phyloP scores from a whole-genome alignment of 441 rosid genomes.

The Daphne laureola region DNA sequence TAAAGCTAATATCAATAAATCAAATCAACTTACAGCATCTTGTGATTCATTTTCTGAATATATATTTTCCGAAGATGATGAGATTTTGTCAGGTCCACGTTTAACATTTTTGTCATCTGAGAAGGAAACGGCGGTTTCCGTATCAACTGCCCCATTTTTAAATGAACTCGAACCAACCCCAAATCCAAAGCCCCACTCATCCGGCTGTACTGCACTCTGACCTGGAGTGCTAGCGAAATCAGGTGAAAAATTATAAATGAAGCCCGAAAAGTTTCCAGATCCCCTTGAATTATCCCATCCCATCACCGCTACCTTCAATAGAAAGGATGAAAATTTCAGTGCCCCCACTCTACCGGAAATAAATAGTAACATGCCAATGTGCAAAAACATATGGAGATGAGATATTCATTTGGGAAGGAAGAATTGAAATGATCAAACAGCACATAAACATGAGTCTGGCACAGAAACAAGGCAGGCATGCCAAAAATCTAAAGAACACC shows the following conservation, averaged over 20 bases:
- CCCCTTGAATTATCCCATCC: constrained; percentile 16
- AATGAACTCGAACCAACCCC: constrained; percentile 21
- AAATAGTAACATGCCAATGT: too few species aligned
- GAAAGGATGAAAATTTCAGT: constrained; percentile 15
- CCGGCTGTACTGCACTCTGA: constrained; percentile 21
- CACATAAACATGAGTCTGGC: too few species aligned
- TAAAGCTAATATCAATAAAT: not conserved
- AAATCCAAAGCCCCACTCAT: constrained; percentile 30
- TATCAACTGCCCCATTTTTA: constrained; percentile 20
- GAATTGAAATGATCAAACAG: too few species aligned
- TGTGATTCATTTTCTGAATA: constrained; percentile 25
- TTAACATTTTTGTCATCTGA: constrained; percentile 16
- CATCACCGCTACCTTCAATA: constrained; percentile 27
- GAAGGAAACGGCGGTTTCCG: constrained; percentile 18
- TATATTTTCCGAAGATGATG: constrained; percentile 40
- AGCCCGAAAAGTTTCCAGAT: constrained; percentile 12
- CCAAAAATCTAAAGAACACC: too few species aligned
- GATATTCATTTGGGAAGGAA: too few species aligned
- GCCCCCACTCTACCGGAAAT: too few species aligned
- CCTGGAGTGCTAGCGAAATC: constrained; percentile 15
- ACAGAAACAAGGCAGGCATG: too few species aligned
- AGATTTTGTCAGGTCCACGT: constrained; percentile 24
- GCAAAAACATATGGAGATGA: too few species aligned
- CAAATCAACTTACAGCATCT: constrained; percentile 22
- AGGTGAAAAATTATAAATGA: constrained; percentile 7